These are phyloP conservation scores for Schwanniomyces polymorphus DNA, from an alignment of 805 yeast genomes.

Conservation along the genomic window DNA sequence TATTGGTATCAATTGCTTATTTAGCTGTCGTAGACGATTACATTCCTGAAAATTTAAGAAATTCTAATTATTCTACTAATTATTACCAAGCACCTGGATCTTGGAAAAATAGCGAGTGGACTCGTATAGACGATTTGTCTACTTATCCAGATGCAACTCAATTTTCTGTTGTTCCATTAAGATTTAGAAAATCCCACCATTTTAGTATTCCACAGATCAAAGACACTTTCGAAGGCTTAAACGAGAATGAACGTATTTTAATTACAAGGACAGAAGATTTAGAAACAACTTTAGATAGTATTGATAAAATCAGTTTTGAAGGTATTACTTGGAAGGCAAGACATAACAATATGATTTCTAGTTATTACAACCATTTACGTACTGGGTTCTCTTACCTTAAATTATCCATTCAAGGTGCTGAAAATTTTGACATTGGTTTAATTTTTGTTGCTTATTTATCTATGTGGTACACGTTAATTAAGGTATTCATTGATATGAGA, in stretches of 20 bases:
- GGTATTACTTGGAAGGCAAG: constrained; percentile 64
- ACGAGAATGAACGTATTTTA: constrained; percentile 43
- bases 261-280: constrained; percentile 31
- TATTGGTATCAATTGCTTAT: constrained; percentile 79
- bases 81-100: constrained; percentile 40
- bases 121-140: constrained; percentile 42
- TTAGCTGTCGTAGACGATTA: constrained; percentile 72
- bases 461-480: constrained; percentile 80
- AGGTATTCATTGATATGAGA: constrained; percentile 74
- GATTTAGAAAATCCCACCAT: constrained; percentile 49
- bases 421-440: constrained; percentile 78
- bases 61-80: constrained; percentile 12
- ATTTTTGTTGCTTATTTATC: constrained; percentile 81
- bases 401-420: constrained; percentile 65
- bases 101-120: constrained; percentile 46
- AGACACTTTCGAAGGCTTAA: constrained; percentile 38
- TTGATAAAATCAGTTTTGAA: constrained; percentile 29
- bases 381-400: constrained; percentile 40
- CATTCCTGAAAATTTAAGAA: constrained; percentile 44
- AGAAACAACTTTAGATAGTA: constrained; percentile 18
- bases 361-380: constrained; percentile 53
- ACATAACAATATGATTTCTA: constrained; percentile 54
- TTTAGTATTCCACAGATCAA: constrained; percentile 42
- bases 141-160: constrained; percentile 45
- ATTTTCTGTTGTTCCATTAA: constrained; percentile 54